These are phyloP conservation scores for Austroboletus niveus DNA, from an alignment of 1,284 basidiomycete genomes.

Conservation along the genomic window DNA sequence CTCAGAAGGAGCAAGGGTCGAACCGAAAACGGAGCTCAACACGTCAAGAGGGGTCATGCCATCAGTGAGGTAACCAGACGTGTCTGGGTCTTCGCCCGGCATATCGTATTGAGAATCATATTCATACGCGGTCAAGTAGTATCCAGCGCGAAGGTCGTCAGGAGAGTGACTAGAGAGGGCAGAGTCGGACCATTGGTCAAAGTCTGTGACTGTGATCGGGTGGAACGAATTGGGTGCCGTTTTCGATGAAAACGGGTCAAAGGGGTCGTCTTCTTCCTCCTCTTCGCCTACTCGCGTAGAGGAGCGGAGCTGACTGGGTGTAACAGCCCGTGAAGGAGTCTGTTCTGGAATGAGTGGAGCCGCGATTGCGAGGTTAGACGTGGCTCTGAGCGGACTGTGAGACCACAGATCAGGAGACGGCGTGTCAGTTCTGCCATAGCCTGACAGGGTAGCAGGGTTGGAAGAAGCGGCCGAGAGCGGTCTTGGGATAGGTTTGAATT, in stretches of 20 bases:
- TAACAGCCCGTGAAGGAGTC: conserved; percentile 44
- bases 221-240: conserved; percentile 54
- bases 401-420: conserved; percentile 82
- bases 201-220: conserved; percentile 59
- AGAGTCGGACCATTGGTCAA: conserved; percentile 60
- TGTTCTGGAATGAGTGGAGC: conserved; percentile 79
- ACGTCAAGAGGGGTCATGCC: conserved; percentile 98
- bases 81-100: conserved; percentile 51
- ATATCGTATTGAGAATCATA: conserved; percentile 38
- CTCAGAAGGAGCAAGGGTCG: conserved; percentile 83
- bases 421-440: conserved; percentile 59
- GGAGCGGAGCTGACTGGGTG: conserved; percentile 53
- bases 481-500: conserved; percentile 69
- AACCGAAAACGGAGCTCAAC: conserved; percentile 88
- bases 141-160: conserved; percentile 41
- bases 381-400: conserved; percentile 66
- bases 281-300: conserved; percentile 56
- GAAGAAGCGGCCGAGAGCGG: conserved; percentile 73
- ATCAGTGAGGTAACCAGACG: conserved; percentile 58
- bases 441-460: conserved; percentile 54
- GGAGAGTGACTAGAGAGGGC: conserved; percentile 42
- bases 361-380: conserved; percentile 85
- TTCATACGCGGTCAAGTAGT: conserved; percentile 35
- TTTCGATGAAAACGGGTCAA: conserved; percentile 66
- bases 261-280: conserved; percentile 69